Conservation (phyloP, 148 eudicot species). For the Mesembryanthemum crystallinum region DNA sequence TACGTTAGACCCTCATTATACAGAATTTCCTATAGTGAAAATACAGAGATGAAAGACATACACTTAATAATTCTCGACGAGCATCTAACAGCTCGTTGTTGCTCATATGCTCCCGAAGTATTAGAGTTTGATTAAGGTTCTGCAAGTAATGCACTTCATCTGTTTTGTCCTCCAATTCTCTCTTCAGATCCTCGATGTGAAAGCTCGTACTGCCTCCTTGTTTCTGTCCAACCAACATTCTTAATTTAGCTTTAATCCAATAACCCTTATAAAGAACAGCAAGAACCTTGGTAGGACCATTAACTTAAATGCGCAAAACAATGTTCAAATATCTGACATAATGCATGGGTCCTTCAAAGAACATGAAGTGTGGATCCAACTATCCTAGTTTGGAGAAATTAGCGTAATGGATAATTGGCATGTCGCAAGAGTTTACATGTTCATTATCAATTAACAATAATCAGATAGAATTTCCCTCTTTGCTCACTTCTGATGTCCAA, state of each 20-base stretch:
- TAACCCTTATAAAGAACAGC: neutral
- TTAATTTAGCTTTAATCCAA: neutral
- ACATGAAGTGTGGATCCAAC: neutral
- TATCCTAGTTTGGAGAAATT: neutral
- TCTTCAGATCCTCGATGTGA: constrained; percentile 14
- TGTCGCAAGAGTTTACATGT: neutral
- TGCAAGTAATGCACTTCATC: constrained; percentile 20
- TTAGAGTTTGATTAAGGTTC: constrained; percentile 15
- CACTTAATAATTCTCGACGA: constrained; percentile 22
- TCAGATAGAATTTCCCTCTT: neutral
- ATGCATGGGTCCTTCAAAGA: no score
- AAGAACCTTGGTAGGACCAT: neutral
- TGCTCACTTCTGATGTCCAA: neutral
- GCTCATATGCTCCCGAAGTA: constrained; percentile 25
- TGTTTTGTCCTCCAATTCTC: constrained; percentile 26
- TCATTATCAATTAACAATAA: neutral
- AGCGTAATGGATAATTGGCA: neutral
- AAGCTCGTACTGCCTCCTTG: neutral
- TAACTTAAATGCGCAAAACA: no score
- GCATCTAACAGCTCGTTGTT: constrained; percentile 29
- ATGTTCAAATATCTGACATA: neutral
- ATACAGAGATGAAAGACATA: constrained; percentile 3
- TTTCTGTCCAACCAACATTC: constrained; percentile 10
- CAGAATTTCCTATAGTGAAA: neutral
- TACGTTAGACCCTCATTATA: no score